Conservation (phyloP, 495 filamentous ascomycete species). For the Clohesyomyces aquaticus region DNA sequence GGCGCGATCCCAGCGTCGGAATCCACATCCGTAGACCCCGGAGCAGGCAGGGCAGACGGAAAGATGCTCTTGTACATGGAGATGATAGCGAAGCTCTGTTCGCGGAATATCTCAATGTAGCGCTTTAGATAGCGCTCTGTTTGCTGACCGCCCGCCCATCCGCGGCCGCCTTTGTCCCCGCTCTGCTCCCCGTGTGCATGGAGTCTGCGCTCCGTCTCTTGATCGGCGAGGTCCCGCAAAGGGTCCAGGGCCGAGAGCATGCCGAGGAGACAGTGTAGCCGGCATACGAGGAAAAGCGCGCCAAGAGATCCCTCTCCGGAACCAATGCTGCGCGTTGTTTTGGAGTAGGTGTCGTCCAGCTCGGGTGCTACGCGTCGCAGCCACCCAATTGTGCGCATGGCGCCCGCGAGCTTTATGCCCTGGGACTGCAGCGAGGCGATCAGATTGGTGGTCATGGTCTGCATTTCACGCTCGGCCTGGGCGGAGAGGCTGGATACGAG, state of each 20-base stretch:
- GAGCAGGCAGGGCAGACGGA: constrained; percentile 52
- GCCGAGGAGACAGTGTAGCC: constrained; percentile 74
- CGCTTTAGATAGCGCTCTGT: constrained; percentile 92
- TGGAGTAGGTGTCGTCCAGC: constrained; percentile 56
- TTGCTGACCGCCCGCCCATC: constrained; percentile 81
- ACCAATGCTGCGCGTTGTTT: constrained; percentile 10
- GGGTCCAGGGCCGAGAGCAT: constrained; percentile 87
- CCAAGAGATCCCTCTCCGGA: constrained; percentile 66
- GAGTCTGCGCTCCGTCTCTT: constrained; percentile 63
- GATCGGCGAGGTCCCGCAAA: constrained; percentile 83
- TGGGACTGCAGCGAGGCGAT: constrained; percentile 75
- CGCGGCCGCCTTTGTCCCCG: constrained; percentile 18
- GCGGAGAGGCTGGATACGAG: constrained; percentile 71
- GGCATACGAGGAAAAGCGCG: constrained; percentile 83
- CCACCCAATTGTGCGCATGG: constrained; percentile 91
- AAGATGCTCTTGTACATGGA: constrained; percentile 93
- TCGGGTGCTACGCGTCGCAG: constrained; percentile 85
- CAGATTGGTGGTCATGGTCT: constrained; percentile 82
- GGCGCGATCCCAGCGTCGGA: constrained; percentile 47
- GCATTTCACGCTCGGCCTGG: constrained; percentile 88
- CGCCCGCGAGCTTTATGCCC: constrained; percentile 83
- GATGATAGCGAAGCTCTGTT: constrained; percentile 94
- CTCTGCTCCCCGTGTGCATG: constrained; percentile 26
- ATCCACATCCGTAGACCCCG: constrained; percentile 46
- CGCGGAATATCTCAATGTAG: constrained; percentile 97